A percentile compares a stretch with the other conserved stretches of the same genome.
These are phyloP conservation scores for Onygenales sp. DNA, from an alignment of 2,329 filamentous ascomycete species.

Conservation along the genomic window DNA sequence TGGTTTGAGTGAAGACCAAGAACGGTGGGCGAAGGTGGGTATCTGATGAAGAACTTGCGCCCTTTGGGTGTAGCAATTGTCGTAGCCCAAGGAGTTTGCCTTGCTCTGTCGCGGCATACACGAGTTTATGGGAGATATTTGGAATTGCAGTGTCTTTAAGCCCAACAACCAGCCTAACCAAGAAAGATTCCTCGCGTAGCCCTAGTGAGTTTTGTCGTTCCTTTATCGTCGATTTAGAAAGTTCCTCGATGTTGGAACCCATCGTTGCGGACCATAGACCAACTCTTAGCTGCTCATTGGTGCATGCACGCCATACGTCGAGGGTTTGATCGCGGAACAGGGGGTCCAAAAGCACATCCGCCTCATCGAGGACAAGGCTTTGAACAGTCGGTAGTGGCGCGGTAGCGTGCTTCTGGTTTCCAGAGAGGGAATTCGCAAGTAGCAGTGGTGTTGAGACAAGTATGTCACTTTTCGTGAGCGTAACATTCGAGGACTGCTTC, in stretches of 20 bases:
- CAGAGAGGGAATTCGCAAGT: constrained; percentile 62
- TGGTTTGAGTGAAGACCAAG: constrained; percentile 92
- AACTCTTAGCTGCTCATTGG: constrained; percentile 57
- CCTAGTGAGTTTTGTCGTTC: constrained; percentile 39
- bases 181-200: constrained; percentile 32
- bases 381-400: constrained; percentile 56
- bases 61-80: constrained; percentile 72
- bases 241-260: constrained; percentile 79
- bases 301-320: constrained; percentile 72
- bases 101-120: constrained; percentile 84
- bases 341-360: constrained; percentile 84
- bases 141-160: constrained; percentile 93
- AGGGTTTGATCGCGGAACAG: constrained; percentile 85
- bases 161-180: constrained; percentile 85
- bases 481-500: constrained; percentile 28
- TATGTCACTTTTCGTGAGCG: constrained; percentile 64
- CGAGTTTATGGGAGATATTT: constrained; percentile 79
- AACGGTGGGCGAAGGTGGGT: constrained; percentile 69
- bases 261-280: constrained; percentile 96
- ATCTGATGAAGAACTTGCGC: constrained; percentile 38
- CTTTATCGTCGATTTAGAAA: constrained; percentile 60
- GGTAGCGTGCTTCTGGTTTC: constrained; percentile 33
- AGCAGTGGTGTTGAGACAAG: constrained; percentile 71
- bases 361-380: constrained; percentile 80
- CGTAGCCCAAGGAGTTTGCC: constrained; percentile 88